A percentile compares a stretch with the other conserved stretches of the same genome.
phyloP scores from a whole-genome alignment of 148 eudicot genomes.

The Arbutus unedo region DNA sequence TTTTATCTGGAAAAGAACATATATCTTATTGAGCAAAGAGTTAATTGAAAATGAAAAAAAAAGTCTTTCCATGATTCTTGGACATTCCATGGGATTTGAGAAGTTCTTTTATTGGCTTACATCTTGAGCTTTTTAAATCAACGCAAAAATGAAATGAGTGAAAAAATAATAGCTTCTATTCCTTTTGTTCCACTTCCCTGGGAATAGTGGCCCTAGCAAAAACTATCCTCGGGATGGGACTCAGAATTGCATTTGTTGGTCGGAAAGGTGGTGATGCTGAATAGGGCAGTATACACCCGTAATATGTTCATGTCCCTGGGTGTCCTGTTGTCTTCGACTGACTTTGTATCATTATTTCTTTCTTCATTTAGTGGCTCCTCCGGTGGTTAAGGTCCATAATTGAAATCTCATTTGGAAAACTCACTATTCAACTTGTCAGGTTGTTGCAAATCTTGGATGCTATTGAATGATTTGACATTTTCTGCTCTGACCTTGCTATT shows the following conservation, averaged over 20 bases:
- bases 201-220: too few species aligned
- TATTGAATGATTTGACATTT: slow-evolving; percentile 10
- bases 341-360: not conserved
- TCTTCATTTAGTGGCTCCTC: slow-evolving; percentile 1
- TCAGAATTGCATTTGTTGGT: not conserved
- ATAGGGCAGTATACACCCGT: not conserved
- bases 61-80: too few species aligned
- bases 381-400: not conserved
- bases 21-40: not conserved
- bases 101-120: too few species aligned
- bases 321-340: not conserved
- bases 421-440: not conserved
- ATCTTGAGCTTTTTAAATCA: too few species aligned
- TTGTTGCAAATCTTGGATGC: not conserved
- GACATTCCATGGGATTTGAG: too few species aligned
- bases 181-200: too few species aligned
- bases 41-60: not conserved
- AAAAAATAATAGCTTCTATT: too few species aligned
- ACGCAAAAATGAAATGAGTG: too few species aligned
- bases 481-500: slow-evolving; percentile 15
- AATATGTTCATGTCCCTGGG: not conserved
- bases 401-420: not conserved
- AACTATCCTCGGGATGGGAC: too few species aligned
- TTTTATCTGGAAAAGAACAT: not conserved
- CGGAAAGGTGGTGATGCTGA: not conserved